phyloP scores from a whole-genome alignment of 805 yeast species.

The Kodamaea kakaduensis region DNA sequence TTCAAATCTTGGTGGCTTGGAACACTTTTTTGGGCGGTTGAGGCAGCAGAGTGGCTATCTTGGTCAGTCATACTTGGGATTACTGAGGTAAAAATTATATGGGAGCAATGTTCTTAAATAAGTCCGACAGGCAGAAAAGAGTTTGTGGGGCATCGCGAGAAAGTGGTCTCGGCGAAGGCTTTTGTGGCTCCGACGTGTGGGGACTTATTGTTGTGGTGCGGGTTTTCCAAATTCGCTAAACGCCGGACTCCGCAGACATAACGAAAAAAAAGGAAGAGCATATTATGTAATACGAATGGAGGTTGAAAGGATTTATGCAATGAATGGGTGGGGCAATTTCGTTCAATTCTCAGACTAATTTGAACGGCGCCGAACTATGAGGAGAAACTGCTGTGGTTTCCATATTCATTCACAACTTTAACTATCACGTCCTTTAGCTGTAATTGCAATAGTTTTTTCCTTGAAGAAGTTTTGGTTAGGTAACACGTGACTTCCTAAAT shows the following conservation, averaged over 20 bases:
- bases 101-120: background rate
- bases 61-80: slow-evolving; percentile 5
- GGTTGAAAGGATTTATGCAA: too few relatives aligned
- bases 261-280: too few relatives aligned
- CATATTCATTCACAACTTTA: too few relatives aligned
- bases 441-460: too few relatives aligned
- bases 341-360: too few relatives aligned
- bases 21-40: slow-evolving; percentile 2
- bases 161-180: background rate
- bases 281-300: too few relatives aligned
- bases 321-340: too few relatives aligned
- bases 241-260: slow-evolving; percentile 3
- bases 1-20: slow-evolving; percentile 3
- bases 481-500: too few relatives aligned
- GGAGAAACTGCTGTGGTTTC: too few relatives aligned
- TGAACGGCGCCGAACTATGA: too few relatives aligned
- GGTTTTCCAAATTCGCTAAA: background rate
- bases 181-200: slow-evolving; percentile 4
- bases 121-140: background rate
- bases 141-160: slow-evolving; percentile 1
- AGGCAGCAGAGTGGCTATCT: slow-evolving; percentile 6
- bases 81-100: background rate
- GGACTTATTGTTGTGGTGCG: background rate
- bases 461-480: too few relatives aligned
- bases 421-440: too few relatives aligned